Percentiles rank a stretch among this genome's conserved stretches.
These are phyloP conservation scores for Crithidia expoeki DNA, from an alignment of 208 protist genomes.

Conservation along the genomic window DNA sequence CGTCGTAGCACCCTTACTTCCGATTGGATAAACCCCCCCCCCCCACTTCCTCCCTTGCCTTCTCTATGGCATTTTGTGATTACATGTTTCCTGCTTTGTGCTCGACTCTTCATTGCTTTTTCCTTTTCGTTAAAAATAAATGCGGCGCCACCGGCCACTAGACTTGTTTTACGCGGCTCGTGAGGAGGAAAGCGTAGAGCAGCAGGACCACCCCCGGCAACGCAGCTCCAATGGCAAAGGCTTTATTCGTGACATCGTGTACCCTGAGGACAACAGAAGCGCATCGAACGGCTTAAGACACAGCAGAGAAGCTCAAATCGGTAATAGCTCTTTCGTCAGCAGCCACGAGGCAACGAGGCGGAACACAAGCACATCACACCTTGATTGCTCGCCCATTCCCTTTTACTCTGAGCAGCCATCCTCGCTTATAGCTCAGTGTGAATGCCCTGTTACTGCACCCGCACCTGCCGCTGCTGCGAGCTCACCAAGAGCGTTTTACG, in stretches of 20 bases:
- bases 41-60: too few species aligned
- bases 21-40: too few species aligned
- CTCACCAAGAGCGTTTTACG: conserved; percentile 23
- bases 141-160: conserved; percentile 11
- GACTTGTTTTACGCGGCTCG: not conserved
- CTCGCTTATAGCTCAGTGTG: not conserved
- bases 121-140: conserved; percentile 12
- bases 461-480: not conserved
- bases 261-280: not conserved
- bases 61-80: too few species aligned
- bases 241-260: not conserved
- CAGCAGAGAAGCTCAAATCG: not conserved
- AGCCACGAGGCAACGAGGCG: not conserved
- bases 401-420: conserved; percentile 22
- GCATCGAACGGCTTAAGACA: not conserved
- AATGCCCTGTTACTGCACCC: not conserved
- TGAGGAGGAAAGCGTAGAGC: not conserved
- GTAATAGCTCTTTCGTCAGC: not conserved
- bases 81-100: too few species aligned
- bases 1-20: too few species aligned
- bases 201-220: not conserved
- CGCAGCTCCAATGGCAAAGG: not conserved
- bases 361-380: not conserved
- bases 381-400: conserved; percentile 25
- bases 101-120: too few species aligned